Base-by-base conservation (phyloP, 2,329 filamentous ascomycete species). In the Trichophyton rubrum region DNA sequence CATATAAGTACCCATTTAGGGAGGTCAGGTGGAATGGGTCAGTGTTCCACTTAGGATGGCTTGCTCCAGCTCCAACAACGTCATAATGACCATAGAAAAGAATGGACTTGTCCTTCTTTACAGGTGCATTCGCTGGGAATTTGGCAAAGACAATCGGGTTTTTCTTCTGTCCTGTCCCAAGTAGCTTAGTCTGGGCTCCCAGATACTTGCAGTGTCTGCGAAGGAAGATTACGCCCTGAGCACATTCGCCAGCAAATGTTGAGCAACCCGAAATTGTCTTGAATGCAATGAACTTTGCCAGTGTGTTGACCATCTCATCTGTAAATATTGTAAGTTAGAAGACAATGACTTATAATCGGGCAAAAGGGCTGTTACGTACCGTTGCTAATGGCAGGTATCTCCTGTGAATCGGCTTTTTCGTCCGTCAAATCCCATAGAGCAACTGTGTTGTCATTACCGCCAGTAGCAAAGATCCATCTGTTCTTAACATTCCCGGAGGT, bases 61-160 rank as follows among this genome's bases (percentile, higher is more conserved):
- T 88, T 41, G 87, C 85, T 66, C 96, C 90, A 0, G 93, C 93
- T 0, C 90, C 83, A 2, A 99, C 93, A 1, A 99, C 91, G 70
- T 99, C 93, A 77, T 99, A 99, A 71, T 99, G 93, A 0, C 95
- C 93, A 69, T 99, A 99, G 71, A 99, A 99, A 0, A 99, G 77
- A 7, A 97, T 89, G 33, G 89, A 90, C 75, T 93, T 96, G 17
- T 89, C 82, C 27, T 33, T 45, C 13, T n/a, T 27, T 47, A 83
- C 78, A 27, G 82, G 80, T 0, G 82, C 77, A 0, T 84, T 82
- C 9, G n/a, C 13, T 51, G 83, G 83, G 71, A 99, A 99, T 62
- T 86, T 88, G 45, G 93, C 93, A 66, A 88, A 87, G 0, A 99
- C 90, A n/a, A 99, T 86, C 0, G 93, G 93, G 69, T 97, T 97